Evolutionary conservation across 163 green algal species (phyloP), one percentile per base, ranked within the genome.

Genomic region (Chlorella variabilis): DNA sequence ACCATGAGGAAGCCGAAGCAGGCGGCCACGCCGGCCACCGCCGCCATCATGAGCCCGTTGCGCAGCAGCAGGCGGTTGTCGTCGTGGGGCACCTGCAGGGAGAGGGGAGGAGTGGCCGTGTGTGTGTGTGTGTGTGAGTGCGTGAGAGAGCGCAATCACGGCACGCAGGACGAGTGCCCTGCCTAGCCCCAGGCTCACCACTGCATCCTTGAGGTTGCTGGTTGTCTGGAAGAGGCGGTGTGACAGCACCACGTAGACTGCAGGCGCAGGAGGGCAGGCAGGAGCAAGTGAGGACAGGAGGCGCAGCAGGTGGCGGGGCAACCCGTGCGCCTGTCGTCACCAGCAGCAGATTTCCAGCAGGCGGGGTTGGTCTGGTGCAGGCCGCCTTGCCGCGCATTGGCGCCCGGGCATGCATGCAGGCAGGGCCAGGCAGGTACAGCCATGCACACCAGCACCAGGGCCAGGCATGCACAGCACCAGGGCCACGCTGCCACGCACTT

Each of bases 191-290:
- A 39, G n/a, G 4, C 69, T 76, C 70, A 77, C 73, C 15, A 94
- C 85, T 27, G 83, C 86, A 68, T 92, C 91, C 84, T 96, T 96
- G 0, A 98, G 90, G 39, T 70, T 85, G 78, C 92, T 92, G 33
- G 95, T 98, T 45, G 98, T 84, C 18, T 92, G 56, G 87, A 98
- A 98, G 39, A 98, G 87, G 7, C 95, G 91, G 78, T 97, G 81
- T 8, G 87, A 94, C 3, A 98, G 82, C 65, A 94, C 90, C 4
- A 97, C 82, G 71, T 97, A 98, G 48, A 97, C 85, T 92, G 91
- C 54, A 63, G 25, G 51, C 51, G 25, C 59, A 62, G 68, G 21
- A 29, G 42, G 77, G 59, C 71, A 67, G 54, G 68, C 31, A 4
- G 34, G 85, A 71, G 41, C 1, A 23, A 42, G 38, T 8, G 56